phyloP scores from a whole-genome alignment of 345 rosid genomes.

The Toxicodendron radicans region DNA sequence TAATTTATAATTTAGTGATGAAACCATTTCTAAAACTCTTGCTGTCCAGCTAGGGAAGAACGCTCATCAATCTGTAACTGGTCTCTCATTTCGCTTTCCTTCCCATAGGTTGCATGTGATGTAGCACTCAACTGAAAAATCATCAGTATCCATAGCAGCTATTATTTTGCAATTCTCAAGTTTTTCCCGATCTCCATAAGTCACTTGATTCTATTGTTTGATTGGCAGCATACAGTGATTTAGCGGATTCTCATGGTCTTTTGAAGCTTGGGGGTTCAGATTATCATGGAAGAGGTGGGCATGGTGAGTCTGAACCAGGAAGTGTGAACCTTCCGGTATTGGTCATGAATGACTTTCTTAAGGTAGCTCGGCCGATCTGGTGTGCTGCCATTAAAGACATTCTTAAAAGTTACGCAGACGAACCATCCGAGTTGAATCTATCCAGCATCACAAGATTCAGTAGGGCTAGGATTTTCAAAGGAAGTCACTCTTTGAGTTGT shows the following conservation, averaged over 20 bases:
- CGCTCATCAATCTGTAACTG: not conserved
- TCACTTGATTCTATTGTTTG: slow-evolving; percentile 1
- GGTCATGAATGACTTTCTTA: slow-evolving; percentile 64
- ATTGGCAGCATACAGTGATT: slow-evolving; percentile 63
- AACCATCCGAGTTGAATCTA: slow-evolving; percentile 66
- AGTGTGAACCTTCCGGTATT: slow-evolving; percentile 76
- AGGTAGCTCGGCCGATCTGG: slow-evolving; percentile 83
- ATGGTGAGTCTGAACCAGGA: slow-evolving; percentile 77
- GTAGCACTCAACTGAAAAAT: not conserved
- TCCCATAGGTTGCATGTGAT: not conserved
- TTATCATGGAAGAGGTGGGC: slow-evolving; percentile 85
- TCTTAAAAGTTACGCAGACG: slow-evolving; percentile 50
- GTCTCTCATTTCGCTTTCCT: not conserved
- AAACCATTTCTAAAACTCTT: not conserved
- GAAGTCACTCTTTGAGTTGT: slow-evolving; percentile 34
- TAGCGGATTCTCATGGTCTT: slow-evolving; percentile 75
- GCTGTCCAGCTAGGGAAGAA: not conserved
- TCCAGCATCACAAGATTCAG: slow-evolving; percentile 61
- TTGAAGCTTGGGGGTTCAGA: slow-evolving; percentile 96
- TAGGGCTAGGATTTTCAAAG: slow-evolving; percentile 43
- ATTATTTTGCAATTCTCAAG: not conserved
- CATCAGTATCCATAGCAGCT: not conserved
- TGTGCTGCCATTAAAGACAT: slow-evolving; percentile 57
- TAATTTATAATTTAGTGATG: not conserved
- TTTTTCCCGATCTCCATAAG: not conserved